Evolutionary conservation across 371 early-diverging fungal genomes (phyloP), one percentile per base, ranked within the genome.

Genomic region (Lichtheimia hyalospora): DNA sequence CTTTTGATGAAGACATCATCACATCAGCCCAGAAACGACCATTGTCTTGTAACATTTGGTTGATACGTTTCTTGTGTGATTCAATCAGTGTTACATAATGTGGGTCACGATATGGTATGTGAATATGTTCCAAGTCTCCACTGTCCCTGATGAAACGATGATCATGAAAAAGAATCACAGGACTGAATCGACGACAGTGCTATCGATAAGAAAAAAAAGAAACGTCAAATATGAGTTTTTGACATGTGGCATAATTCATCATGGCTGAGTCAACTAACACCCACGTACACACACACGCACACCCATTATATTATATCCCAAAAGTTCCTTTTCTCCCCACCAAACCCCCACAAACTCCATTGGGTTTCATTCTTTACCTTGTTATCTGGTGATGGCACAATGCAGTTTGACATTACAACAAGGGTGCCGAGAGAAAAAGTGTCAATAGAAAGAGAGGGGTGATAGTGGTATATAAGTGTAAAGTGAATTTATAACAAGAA

Each of bases 81-180:
- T 74, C 65, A 48, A 71, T 63, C 23, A 54, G 63, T 15, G 64
- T 57, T 5, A 57, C 62, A 46, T 70, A 70, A 13, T 63, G 59
- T 15, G 71, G 70, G 52, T 74, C 71, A 21, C 67, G 58, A 52
- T 62, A 68, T 3, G 68, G 55, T 27, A 69, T 65, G 56, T 68
- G 74, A 39, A 70, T 54, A 56, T 70, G 74, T 50, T 68, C 66
- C 25, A 61, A 58, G 41, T 71, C 62, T 24, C 64, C 62, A 23
- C 64, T 60, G 41, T 68, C 67, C 49, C 61, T 62, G 14, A 68
- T 58, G 42, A 64, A 68, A 42, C 66, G 56, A 57, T 70, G 68
- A 43, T 74, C 74, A 57, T 74, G 70, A 44, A 70, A 74, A 24
- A 74, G 67, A 44, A 74, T 71, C 60, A 74, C 67, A 57, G 74